A percentile compares a stretch with the other conserved stretches of the same genome.
These are phyloP conservation scores for Oryza longistaminata DNA, from an alignment of 176 grass and related monocot species.

Conservation along the genomic window DNA sequence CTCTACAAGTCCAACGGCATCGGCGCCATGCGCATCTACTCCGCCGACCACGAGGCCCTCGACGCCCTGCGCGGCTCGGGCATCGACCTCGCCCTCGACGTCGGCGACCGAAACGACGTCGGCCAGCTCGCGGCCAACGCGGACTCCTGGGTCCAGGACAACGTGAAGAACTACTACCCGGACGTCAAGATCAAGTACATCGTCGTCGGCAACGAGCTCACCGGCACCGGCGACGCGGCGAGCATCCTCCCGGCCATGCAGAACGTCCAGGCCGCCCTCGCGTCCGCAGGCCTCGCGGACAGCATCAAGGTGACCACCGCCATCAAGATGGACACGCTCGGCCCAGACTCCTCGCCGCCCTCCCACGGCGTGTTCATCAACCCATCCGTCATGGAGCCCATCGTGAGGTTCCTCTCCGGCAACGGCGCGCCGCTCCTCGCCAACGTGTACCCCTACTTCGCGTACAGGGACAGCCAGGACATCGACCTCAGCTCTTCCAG, in stretches of 20 bases:
- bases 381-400: constrained; percentile 28
- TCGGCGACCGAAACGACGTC: constrained; percentile 7
- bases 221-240: neutral
- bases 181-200: constrained; percentile 42
- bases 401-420: constrained; percentile 37
- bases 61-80: constrained; percentile 40
- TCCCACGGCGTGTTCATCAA: constrained; percentile 39
- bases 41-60: constrained; percentile 18
- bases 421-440: constrained; percentile 49
- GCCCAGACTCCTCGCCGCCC: constrained; percentile 27
- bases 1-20: constrained; percentile 59
- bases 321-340: constrained; percentile 1
- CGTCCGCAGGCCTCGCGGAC: neutral
- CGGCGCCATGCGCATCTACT: constrained; percentile 48
- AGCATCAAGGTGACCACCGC: constrained; percentile 59
- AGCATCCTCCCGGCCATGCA: constrained; percentile 56
- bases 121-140: constrained; percentile 24
- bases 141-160: constrained; percentile 33
- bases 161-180: constrained; percentile 41
- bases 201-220: constrained; percentile 64
- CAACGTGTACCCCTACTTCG: constrained; percentile 74
- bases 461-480: neutral
- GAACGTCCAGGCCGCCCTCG: constrained; percentile 43
- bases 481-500: constrained; percentile 40
- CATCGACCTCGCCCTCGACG: constrained; percentile 52